Evolutionary conservation across 2,329 filamentous ascomycete species (phyloP).

Genomic region (Mycogone perniciosa): DNA sequence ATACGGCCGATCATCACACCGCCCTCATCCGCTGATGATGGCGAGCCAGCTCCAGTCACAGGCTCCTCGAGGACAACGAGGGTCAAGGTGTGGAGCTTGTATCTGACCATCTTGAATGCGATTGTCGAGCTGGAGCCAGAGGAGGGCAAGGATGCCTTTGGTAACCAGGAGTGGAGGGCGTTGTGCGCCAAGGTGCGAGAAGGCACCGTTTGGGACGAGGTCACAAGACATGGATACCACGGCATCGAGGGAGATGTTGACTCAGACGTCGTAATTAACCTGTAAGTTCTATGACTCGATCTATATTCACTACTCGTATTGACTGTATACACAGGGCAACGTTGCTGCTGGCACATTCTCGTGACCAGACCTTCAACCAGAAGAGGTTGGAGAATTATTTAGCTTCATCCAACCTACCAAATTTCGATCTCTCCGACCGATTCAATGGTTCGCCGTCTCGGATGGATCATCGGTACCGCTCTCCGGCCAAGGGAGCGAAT

Average conservation of each 20-base stretch:
- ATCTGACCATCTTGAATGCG: conserved; percentile 86
- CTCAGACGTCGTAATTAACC: conserved; percentile 84
- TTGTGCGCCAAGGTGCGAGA: conserved; percentile 80
- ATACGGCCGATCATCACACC: conserved; percentile 75
- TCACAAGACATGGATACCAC: conserved; percentile 79
- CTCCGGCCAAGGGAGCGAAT: conserved; percentile 43
- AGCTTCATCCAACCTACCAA: conserved; percentile 65
- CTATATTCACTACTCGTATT: background rate
- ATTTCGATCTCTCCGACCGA: conserved; percentile 63
- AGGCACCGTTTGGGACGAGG: conserved; percentile 90
- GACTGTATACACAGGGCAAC: conserved; percentile 58
- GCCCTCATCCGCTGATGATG: conserved; percentile 40
- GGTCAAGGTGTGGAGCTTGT: conserved; percentile 96
- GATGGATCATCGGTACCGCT: conserved; percentile 29
- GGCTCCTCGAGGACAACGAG: conserved; percentile 73
- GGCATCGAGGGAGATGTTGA: conserved; percentile 87
- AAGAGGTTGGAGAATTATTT: conserved; percentile 83
- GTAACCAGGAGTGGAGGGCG: conserved; percentile 74
- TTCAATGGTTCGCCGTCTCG: conserved; percentile 43
- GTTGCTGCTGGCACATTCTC: conserved; percentile 82
- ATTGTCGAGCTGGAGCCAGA: conserved; percentile 83
- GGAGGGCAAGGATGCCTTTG: conserved; percentile 85
- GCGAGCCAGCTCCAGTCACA: conserved; percentile 65
- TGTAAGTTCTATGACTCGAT: conserved; percentile 46
- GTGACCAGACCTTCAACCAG: conserved; percentile 77